Evolutionary conservation across 2,329 filamentous ascomycete genomes (phyloP), one percentile per base, ranked within the genome.

Genomic region (Leptographium lundbergii): DNA sequence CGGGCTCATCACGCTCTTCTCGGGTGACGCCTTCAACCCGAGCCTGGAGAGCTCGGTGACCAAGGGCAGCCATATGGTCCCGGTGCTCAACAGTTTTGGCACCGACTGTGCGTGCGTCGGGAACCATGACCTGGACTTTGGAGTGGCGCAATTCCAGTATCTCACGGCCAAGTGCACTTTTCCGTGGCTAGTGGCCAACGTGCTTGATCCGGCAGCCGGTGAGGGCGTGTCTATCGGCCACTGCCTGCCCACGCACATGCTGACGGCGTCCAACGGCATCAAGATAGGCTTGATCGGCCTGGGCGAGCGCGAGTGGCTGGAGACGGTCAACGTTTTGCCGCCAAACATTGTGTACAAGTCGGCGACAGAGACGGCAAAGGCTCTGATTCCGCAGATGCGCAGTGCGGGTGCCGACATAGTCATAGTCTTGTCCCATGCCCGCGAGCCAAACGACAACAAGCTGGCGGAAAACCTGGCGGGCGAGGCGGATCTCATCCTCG

Each of bases 61-160:
- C 3, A 96, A 96, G 74, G 91, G 89, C 53, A 79, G 84, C 64
- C 91, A 96, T 71, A 96, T 96, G 91, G 85, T 95, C 11, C 87
- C 89, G 0, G 79, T 94, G 11, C 73, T 96, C 53, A 95, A 96
- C 69, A 76, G 79, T 27, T 82, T 91, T 64, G 84, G 85, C 4
- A 94, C 89, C 0, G 81, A 89, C 68, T 87, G 86, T 51, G 87
- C 90, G n/a, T 91, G 88, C 69, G 78, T 95, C 56, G 90, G 90
- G 81, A 96, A 96, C 69, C 91, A 96, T 70, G 91, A 96, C 69
- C 82, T 96, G 58, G 91, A 96, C 73, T 96, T 96, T 71, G 91
- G 91, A 14, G 87, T 95, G 48, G 78, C 80, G 59, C 90, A 95
- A 69, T 91, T 91, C 69, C 77, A 82, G 59, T 78, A 90, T 67